Conservation (phyloP, 1,284 basidiomycete genomes). For the Leccinum brunneo-olivaceum region DNA sequence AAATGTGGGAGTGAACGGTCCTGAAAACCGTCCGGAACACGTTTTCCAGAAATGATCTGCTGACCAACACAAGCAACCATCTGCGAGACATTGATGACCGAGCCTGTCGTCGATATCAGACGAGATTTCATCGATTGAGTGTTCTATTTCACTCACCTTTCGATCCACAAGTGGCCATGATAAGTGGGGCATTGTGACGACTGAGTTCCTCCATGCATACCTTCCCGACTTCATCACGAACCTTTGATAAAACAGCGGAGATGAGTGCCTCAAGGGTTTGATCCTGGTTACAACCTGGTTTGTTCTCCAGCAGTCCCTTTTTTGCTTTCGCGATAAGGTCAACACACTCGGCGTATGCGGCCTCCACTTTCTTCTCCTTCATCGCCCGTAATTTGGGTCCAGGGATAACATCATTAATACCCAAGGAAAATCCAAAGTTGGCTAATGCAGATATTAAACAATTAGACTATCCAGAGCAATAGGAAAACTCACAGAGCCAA, state of each 20-base stretch:
- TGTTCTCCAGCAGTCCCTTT: constrained; percentile 89
- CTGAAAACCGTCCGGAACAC: constrained; percentile 99
- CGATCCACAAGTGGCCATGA: constrained; percentile 99
- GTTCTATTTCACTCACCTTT: constrained; percentile 58
- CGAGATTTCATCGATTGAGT: not conserved
- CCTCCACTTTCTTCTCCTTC: constrained; percentile 86
- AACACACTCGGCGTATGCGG: constrained; percentile 85
- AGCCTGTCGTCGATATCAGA: constrained; percentile 49
- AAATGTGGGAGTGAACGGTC: constrained; percentile 98
- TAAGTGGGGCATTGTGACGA: constrained; percentile 92
- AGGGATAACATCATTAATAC: constrained; percentile 98
- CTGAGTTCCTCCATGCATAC: constrained; percentile 98
- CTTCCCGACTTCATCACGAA: constrained; percentile 93
- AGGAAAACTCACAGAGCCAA: constrained; percentile 67
- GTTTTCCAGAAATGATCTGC: constrained; percentile 96
- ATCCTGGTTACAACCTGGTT: constrained; percentile 95
- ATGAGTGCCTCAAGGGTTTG: constrained; percentile 96
- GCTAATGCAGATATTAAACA: constrained; percentile 40
- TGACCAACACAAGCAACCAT: constrained; percentile 99
- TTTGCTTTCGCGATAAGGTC: constrained; percentile 87
- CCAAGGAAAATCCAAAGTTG: constrained; percentile 96
- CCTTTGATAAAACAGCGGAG: constrained; percentile 88
- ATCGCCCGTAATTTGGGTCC: constrained; percentile 74
- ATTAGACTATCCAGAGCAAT: not conserved
- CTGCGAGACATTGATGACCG: constrained; percentile 98